A percentile compares a stretch with the other conserved stretches of the same genome.
Conservation (phyloP, 148 eudicot species). For the Drosera capensis region DNA sequence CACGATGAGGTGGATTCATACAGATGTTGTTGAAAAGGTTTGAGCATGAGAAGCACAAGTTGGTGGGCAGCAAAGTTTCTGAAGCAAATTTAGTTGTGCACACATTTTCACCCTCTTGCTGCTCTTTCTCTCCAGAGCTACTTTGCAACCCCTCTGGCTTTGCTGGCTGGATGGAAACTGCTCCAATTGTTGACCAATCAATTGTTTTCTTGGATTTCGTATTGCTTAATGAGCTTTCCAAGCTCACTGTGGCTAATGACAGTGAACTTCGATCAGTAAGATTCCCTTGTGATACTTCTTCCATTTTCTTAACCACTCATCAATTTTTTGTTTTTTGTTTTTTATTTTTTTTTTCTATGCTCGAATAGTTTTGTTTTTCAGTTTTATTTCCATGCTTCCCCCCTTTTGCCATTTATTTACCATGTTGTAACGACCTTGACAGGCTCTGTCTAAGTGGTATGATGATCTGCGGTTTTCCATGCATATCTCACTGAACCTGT, state of each 20-base stretch:
- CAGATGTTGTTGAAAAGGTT: conserved; percentile 47
- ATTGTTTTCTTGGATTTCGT: conserved; percentile 57
- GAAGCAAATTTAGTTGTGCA: conserved; percentile 12
- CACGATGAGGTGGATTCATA: too few species aligned
- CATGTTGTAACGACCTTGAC: conserved; percentile 8
- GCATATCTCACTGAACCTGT: conserved; percentile 31
- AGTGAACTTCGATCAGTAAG: conserved; percentile 37
- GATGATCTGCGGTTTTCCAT: conserved; percentile 27
- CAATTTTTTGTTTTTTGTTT: too few species aligned
- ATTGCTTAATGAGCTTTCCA: conserved; percentile 52
- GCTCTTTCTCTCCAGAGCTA: conserved; percentile 35
- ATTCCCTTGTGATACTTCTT: conserved; percentile 2
- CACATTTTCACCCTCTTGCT: conserved; percentile 29
- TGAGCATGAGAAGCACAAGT: conserved; percentile 37
- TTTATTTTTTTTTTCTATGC: background rate
- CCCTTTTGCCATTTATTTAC: too few species aligned
- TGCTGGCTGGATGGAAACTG: conserved; percentile 45
- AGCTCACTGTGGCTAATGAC: conserved; percentile 26
- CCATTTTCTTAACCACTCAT: background rate
- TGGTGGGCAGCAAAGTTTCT: conserved; percentile 19
- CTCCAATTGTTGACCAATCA: conserved; percentile 48
- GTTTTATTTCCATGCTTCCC: conserved; percentile 5
- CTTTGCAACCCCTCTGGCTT: conserved; percentile 31
- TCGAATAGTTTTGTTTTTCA: conserved; percentile 1
- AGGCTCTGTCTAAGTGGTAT: conserved; percentile 35